A percentile compares a stretch with the other conserved stretches of the same genome.
These are phyloP conservation scores for Termitomyces sp. DNA, from an alignment of 768 basidiomycete genomes.

Conservation along the genomic window DNA sequence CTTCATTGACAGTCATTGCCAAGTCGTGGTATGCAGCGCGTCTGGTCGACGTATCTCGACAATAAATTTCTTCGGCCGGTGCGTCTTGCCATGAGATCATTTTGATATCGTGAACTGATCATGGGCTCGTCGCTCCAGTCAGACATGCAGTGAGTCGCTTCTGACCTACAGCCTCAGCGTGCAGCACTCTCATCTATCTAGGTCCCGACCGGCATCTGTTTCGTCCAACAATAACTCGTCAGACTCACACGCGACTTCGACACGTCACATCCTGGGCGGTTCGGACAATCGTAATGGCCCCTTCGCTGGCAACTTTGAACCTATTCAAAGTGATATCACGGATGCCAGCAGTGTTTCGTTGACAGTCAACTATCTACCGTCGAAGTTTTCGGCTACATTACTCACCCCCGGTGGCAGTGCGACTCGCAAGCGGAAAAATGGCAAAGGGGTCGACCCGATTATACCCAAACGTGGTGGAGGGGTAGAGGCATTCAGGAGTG, in stretches of 20 bases:
- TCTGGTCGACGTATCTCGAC: slow-evolving; percentile 50
- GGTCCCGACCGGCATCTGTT: slow-evolving; percentile 32
- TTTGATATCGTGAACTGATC: slow-evolving; percentile 4
- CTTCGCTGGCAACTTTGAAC: slow-evolving; percentile 21
- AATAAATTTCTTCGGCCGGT: slow-evolving; percentile 12
- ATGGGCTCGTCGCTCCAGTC: slow-evolving; percentile 2
- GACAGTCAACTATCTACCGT: slow-evolving; percentile 55
- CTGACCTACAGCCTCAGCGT: neutral
- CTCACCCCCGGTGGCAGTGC: slow-evolving; percentile 28
- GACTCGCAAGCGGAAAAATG: slow-evolving; percentile 18
- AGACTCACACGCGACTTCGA: slow-evolving; percentile 40
- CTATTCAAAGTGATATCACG: neutral
- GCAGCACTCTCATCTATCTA: slow-evolving; percentile 17
- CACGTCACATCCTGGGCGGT: slow-evolving; percentile 40
- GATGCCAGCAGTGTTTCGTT: slow-evolving; percentile 20
- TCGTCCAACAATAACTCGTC: slow-evolving; percentile 30
- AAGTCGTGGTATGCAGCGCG: slow-evolving; percentile 33
- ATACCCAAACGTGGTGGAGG: slow-evolving; percentile 59
- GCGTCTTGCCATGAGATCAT: slow-evolving; percentile 12
- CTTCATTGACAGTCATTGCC: neutral
- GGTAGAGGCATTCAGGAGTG: slow-evolving; percentile 44
- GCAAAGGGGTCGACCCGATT: slow-evolving; percentile 19
- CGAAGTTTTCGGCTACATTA: slow-evolving; percentile 48
- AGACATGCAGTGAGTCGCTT: slow-evolving; percentile 13
- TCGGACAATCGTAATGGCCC: slow-evolving; percentile 29